phyloP scores from a whole-genome alignment of 1,284 basidiomycete species.

The Ceratobasidium theobromae region DNA sequence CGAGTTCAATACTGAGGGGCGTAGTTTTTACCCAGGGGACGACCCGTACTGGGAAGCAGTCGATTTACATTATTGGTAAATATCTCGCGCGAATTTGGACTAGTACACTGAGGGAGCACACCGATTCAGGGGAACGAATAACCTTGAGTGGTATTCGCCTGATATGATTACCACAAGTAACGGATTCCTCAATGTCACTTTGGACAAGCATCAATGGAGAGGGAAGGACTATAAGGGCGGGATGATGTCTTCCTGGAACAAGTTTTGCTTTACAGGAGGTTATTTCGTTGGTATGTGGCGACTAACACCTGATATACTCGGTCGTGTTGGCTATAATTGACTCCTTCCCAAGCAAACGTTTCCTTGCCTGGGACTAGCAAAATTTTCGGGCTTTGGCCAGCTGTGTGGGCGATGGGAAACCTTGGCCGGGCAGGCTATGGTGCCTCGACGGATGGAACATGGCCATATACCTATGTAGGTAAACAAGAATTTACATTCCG shows the following conservation, averaged over 20 bases:
- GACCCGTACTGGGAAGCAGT: slow-evolving; percentile 75
- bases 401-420: slow-evolving; percentile 62
- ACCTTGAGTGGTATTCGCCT: slow-evolving; percentile 76
- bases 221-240: slow-evolving; percentile 35
- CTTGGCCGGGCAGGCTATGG: slow-evolving; percentile 58
- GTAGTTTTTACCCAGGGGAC: slow-evolving; percentile 53
- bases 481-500: background rate
- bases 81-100: background rate
- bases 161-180: slow-evolving; percentile 72
- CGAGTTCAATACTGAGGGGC: slow-evolving; percentile 77
- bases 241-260: slow-evolving; percentile 74
- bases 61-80: slow-evolving; percentile 72
- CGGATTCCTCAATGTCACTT: slow-evolving; percentile 78
- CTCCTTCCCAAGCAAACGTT: slow-evolving; percentile 54
- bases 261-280: slow-evolving; percentile 92
- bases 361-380: slow-evolving; percentile 76
- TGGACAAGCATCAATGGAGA: slow-evolving; percentile 65
- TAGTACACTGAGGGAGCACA: background rate
- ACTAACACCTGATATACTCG: no score
- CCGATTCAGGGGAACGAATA: slow-evolving; percentile 49
- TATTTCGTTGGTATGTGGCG: slow-evolving; percentile 55
- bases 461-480: slow-evolving; percentile 45
- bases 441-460: slow-evolving; percentile 53
- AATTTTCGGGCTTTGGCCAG: slow-evolving; percentile 68
- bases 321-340: no score